Base-by-base conservation (phyloP, 2,329 filamentous ascomycete species). In the Tolypocladium tundrense region DNA sequence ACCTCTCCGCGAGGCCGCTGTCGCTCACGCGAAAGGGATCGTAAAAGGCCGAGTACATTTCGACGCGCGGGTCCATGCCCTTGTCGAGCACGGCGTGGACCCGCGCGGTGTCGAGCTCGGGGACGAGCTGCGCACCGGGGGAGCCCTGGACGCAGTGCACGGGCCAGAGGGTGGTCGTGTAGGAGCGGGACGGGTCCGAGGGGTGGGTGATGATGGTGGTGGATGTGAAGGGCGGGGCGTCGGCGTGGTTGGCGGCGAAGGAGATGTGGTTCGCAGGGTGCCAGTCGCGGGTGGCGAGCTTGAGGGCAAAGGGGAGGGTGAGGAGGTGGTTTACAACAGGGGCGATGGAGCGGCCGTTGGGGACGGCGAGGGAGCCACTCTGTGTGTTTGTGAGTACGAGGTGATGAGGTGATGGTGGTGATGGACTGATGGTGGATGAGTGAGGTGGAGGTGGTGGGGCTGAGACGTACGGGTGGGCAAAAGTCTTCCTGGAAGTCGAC, bases 401-500 rank as follows among this genome's bases (percentile, higher is more conserved):
- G 6, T 37, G 27, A 31, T 31, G 27, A 5, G 27, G 27, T 31
- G 27, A 31, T 6, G 24, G 31, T 53, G 16, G 31, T 31, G 33
- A 9, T 33, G 39, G 21, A 39, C 21, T 14, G 41, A 39, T 2
- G 43, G 13, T 31, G 24, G 6, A 48, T 19, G 58, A 27, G 21
- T 16, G 37, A 21, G 41, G 55, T 33, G 40, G 31, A 24, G 37
- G n/a, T 14, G 9, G 21, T n/a, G 19, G 21, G 39, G 51, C 1
- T 14, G 5, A 31, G 6, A 52, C 57, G 24, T 37, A 94, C 91
- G 14, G 92, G 91, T 59, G 90, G 89, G 72, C 91, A 96, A 72
- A 97, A 97, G 76, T 97, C 93, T 72, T 97, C 88, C 73, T 97
- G 94, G 68, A 96, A 80, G 72, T 97, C 92, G 56, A 96, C 87